Evolutionary conservation across 164 flowering plant genomes (phyloP).

Genomic region (Macadamia integrifolia): DNA sequence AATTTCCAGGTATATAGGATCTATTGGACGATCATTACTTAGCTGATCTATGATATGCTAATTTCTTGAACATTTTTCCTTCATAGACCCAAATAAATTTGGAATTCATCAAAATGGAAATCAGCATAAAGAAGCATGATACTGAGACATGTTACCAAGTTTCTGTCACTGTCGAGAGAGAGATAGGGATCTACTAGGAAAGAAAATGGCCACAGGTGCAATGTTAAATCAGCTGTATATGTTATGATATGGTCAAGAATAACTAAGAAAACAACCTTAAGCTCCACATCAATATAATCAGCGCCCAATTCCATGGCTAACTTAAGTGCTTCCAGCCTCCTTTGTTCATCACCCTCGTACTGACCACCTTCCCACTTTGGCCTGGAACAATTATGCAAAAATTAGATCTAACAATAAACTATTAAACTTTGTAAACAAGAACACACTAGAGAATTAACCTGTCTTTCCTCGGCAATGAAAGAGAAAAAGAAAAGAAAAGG

Average conservation of each 20-base stretch:
- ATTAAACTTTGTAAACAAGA: neutral
- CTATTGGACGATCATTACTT: too few relatives aligned
- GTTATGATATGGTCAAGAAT: neutral
- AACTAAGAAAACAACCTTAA: slow-evolving; percentile 31
- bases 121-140: too few relatives aligned
- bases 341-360: slow-evolving; percentile 47
- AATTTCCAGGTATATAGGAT: too few relatives aligned
- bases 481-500: neutral
- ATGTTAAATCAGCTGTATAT: neutral
- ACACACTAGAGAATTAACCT: neutral
- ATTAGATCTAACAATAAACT: neutral
- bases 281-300: slow-evolving; percentile 57
- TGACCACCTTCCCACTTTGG: slow-evolving; percentile 48
- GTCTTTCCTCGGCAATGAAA: neutral
- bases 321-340: slow-evolving; percentile 33
- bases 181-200: neutral
- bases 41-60: too few relatives aligned
- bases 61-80: too few relatives aligned
- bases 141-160: too few relatives aligned
- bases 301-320: slow-evolving; percentile 53
- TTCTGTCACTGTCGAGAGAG: neutral
- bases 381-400: slow-evolving; percentile 12
- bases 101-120: too few relatives aligned
- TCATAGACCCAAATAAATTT: too few relatives aligned
- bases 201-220: neutral